Evolutionary conservation across 352 stramenopile genomes (phyloP).

Genomic region (Pythium folliculosum): DNA sequence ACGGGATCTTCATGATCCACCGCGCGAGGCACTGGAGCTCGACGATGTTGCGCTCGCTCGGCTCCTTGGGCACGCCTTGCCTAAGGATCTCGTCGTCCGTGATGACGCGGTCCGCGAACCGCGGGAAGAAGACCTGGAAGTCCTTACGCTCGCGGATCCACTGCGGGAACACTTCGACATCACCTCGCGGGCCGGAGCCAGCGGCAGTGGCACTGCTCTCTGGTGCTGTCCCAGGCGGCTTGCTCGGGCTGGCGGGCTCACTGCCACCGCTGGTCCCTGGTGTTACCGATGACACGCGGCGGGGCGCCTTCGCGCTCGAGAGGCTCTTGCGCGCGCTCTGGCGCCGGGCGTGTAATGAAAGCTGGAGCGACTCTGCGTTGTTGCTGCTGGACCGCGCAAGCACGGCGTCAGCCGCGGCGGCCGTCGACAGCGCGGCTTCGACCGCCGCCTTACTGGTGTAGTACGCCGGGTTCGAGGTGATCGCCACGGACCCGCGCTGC

Average conservation of each 20-base stretch:
- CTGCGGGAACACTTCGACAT: conserved; percentile 47
- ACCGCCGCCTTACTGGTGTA: conserved; percentile 48
- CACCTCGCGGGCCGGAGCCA: conserved; percentile 9
- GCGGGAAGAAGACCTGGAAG: conserved; percentile 74
- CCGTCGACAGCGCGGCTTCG: conserved; percentile 46
- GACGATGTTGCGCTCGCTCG: conserved; percentile 65
- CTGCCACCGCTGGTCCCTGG: neutral
- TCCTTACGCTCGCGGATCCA: conserved; percentile 81
- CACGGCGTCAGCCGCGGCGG: conserved; percentile 45
- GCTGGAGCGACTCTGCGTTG: neutral
- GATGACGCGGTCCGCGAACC: conserved; percentile 59
- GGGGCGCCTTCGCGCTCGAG: neutral
- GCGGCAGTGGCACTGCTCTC: neutral
- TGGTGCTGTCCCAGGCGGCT: neutral
- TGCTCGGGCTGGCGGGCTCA: neutral
- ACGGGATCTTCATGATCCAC: conserved; percentile 79
- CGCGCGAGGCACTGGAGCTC: conserved; percentile 71
- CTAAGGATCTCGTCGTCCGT: conserved; percentile 69
- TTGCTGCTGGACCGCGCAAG: conserved; percentile 39
- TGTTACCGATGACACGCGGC: neutral
- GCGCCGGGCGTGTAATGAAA: neutral
- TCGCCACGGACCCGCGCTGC: conserved; percentile 6
- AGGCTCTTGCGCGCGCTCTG: conserved; percentile 14
- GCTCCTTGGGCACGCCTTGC: conserved; percentile 63
- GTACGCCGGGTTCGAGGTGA: conserved; percentile 36